Percentiles rank a stretch among this genome's conserved stretches.
Evolutionary conservation across 768 basidiomycete species (phyloP).

Genomic region (Mrakia gelida): DNA sequence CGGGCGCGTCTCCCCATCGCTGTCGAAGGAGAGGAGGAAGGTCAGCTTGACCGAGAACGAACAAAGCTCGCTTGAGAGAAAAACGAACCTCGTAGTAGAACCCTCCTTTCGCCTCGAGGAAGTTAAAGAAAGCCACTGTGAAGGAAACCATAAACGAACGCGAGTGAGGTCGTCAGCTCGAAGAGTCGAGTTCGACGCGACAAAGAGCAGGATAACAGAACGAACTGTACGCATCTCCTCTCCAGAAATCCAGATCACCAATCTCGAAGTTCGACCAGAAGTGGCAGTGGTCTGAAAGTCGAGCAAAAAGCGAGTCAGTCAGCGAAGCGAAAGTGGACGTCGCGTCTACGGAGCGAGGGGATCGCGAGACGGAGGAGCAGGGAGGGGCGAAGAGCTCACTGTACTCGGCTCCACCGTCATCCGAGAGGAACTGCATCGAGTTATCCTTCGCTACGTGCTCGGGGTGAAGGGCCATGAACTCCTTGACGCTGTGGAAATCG

Average conservation of each 20-base stretch:
- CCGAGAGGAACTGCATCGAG: slow-evolving; percentile 66
- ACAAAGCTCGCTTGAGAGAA: neutral
- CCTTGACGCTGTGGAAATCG: slow-evolving; percentile 48
- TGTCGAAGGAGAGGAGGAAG: neutral
- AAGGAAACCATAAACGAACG: neutral
- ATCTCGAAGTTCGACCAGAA: slow-evolving; percentile 97
- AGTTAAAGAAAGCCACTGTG: slow-evolving; percentile 71
- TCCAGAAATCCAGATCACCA: slow-evolving; percentile 74
- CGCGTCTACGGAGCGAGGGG: no score
- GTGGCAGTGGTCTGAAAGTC: slow-evolving; percentile 39
- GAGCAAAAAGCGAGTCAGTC: neutral
- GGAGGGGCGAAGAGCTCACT: slow-evolving; percentile 44
- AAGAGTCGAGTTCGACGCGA: neutral
- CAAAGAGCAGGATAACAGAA: slow-evolving; percentile 20
- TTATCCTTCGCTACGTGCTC: slow-evolving; percentile 50
- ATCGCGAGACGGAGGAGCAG: neutral
- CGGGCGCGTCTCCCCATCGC: slow-evolving; percentile 74
- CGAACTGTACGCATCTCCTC: slow-evolving; percentile 63
- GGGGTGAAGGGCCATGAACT: slow-evolving; percentile 25
- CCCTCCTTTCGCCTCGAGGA: slow-evolving; percentile 12
- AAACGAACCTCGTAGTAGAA: slow-evolving; percentile 72
- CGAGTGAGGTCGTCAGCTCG: neutral
- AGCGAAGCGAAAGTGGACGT: neutral
- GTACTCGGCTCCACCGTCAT: slow-evolving; percentile 66
- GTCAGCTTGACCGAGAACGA: no score